These are phyloP conservation scores for Coffea humblotiana DNA, from an alignment of 305 asterid species.

Conservation along the genomic window DNA sequence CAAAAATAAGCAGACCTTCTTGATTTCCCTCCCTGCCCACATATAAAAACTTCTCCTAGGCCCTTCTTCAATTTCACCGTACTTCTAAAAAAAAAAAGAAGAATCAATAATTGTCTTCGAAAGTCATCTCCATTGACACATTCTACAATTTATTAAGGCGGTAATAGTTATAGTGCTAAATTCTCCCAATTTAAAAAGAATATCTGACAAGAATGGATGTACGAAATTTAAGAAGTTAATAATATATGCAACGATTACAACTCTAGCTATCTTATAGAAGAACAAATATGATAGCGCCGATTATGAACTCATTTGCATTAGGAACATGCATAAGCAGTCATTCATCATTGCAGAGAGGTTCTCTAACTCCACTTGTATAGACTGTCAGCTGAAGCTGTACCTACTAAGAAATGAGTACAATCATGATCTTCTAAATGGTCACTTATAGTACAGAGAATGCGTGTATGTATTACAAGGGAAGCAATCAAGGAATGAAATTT, in stretches of 20 bases:
- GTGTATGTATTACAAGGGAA: neutral
- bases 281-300: neutral
- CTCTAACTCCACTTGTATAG: neutral
- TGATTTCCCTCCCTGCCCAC: neutral
- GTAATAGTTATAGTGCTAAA: neutral
- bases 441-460: conserved; percentile 1
- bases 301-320: neutral
- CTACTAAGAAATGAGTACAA: neutral
- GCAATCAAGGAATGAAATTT: neutral
- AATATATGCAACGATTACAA: too few relatives aligned
- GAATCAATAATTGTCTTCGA: too few relatives aligned
- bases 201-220: too few relatives aligned
- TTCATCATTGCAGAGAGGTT: neutral
- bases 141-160: too few relatives aligned
- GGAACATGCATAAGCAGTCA: too few relatives aligned
- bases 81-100: too few relatives aligned
- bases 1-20: too few relatives aligned
- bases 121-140: too few relatives aligned
- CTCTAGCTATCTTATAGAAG: neutral
- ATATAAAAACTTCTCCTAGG: too few relatives aligned
- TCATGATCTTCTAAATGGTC: neutral
- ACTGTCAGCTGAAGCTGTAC: neutral
- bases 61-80: too few relatives aligned
- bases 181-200: neutral
- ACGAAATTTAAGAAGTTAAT: too few relatives aligned